Conservation (phyloP, 2,329 filamentous ascomycete genomes). For the Cladophialophora psammophila region DNA sequence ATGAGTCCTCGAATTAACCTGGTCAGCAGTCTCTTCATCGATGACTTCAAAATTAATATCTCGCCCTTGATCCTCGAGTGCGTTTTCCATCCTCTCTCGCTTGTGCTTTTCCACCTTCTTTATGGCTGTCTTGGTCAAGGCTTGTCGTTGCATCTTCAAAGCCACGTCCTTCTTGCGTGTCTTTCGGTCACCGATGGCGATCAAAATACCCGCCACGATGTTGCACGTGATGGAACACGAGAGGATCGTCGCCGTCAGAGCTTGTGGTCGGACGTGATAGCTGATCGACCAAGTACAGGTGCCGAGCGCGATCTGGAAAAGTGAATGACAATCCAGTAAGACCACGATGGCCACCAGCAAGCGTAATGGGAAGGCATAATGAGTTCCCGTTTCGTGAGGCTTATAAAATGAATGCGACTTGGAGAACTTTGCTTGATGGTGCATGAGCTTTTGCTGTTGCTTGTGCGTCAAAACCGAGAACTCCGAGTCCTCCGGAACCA, state of each 20-base stretch:
- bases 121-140: conserved; percentile 73
- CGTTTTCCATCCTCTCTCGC: conserved; percentile 26
- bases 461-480: conserved; percentile 46
- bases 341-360: conserved; percentile 80
- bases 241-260: conserved; percentile 81
- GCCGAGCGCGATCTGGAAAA: conserved; percentile 81
- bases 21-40: conserved; percentile 34
- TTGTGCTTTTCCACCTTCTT: conserved; percentile 50
- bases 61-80: conserved; percentile 8
- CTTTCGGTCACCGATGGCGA: conserved; percentile 75
- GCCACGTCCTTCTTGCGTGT: conserved; percentile 87
- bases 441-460: conserved; percentile 73
- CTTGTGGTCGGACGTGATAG: conserved; percentile 72
- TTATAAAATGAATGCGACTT: conserved; percentile 90
- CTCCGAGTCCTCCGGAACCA: conserved; percentile 42
- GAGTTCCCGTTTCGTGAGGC: conserved; percentile 82
- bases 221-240: conserved; percentile 80
- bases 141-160: conserved; percentile 76
- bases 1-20: conserved; percentile 17
- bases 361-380: conserved; percentile 77
- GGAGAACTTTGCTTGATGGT: conserved; percentile 81
- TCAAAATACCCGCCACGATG: conserved; percentile 76
- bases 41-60: conserved; percentile 36
- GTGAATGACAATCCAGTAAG: conserved; percentile 78
- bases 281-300: conserved; percentile 79